A percentile compares a stretch with the other conserved stretches of the same genome.
Evolutionary conservation across 441 rosid genomes (phyloP).

Genomic region (Mallotus repandus): DNA sequence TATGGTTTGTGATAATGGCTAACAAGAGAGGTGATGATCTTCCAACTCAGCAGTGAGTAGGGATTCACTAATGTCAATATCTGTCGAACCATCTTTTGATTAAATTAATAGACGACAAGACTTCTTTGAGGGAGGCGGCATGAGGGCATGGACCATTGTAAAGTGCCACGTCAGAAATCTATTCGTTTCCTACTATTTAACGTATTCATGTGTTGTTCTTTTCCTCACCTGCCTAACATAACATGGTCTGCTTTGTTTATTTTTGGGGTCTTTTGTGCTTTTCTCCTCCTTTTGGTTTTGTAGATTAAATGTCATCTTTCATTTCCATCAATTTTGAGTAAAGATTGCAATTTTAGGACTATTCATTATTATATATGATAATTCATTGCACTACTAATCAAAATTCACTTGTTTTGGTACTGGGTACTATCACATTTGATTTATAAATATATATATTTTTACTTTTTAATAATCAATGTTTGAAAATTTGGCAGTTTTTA

Average conservation of each 20-base stretch:
- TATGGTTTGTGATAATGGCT: too few relatives aligned
- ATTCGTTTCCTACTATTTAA: slow-evolving; percentile 23
- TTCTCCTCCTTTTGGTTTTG: not conserved
- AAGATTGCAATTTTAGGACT: not conserved
- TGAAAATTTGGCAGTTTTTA: too few relatives aligned
- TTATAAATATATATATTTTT: too few relatives aligned
- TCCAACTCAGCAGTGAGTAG: slow-evolving; percentile 7
- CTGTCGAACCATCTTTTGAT: not conserved
- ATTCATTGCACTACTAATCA: not conserved
- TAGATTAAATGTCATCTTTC: not conserved
- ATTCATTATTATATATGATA: not conserved
- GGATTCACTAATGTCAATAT: slow-evolving; percentile 1
- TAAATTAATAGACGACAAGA: not conserved
- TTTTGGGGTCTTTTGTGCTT: not conserved
- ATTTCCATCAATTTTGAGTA: not conserved
- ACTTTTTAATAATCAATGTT: too few relatives aligned
- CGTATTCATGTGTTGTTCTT: not conserved
- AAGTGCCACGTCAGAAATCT: slow-evolving; percentile 32
- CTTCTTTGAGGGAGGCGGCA: not conserved
- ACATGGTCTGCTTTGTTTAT: not conserved
- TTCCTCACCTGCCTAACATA: not conserved
- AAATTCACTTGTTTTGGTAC: too few relatives aligned
- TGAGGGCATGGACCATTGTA: not conserved
- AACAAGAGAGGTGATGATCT: not conserved
- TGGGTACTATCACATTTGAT: too few relatives aligned